phyloP scores from a whole-genome alignment of 208 protist species.

The Crithidia fasciculata region DNA sequence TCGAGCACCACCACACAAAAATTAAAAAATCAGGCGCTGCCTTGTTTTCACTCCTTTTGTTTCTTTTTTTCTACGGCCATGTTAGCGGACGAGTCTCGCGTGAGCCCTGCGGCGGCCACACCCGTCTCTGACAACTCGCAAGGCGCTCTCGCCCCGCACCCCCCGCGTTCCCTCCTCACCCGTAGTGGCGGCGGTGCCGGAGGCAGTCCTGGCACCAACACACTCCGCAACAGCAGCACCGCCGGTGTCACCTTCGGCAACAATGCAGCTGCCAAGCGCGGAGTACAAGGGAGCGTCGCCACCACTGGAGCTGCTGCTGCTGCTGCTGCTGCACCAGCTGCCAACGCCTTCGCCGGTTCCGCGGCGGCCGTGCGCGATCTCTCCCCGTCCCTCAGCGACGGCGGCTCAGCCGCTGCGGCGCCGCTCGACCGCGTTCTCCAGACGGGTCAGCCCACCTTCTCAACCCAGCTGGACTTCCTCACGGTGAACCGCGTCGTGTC shows the following conservation, averaged over 20 bases:
- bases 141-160: neutral
- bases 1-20: neutral
- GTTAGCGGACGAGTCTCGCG: conserved; percentile 8
- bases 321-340: neutral
- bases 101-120: conserved; percentile 3
- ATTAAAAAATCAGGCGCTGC: neutral
- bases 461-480: conserved; percentile 63
- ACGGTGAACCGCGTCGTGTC: conserved; percentile 79
- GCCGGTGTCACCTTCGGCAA: conserved; percentile 6
- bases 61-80: neutral
- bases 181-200: neutral
- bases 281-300: neutral
- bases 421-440: conserved; percentile 37
- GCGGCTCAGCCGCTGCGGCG: neutral
- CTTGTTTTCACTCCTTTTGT: too few relatives aligned
- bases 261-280: neutral
- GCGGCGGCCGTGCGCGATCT: neutral
- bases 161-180: neutral
- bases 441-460: conserved; percentile 46
- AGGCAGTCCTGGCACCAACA: neutral
- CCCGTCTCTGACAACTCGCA: neutral
- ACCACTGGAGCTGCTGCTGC: neutral
- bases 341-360: neutral
- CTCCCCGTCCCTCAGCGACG: conserved; percentile 5
- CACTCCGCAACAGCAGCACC: conserved; percentile 2